Percentiles rank a stretch among this genome's conserved stretches.
Evolutionary conservation across 768 basidiomycete genomes (phyloP).

Genomic region (Vararia minispora): DNA sequence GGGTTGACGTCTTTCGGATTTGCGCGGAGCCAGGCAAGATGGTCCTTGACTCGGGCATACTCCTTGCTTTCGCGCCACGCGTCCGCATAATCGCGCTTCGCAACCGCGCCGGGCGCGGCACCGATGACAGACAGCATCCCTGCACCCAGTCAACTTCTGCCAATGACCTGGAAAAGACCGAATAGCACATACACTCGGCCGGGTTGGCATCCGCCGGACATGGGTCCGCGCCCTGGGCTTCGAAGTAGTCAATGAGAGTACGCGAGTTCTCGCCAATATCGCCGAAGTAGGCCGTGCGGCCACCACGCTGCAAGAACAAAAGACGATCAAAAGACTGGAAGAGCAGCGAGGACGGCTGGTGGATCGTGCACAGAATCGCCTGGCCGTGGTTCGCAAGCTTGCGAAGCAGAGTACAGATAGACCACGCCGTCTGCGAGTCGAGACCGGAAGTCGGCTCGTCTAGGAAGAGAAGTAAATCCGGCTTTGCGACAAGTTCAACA

Average conservation of each 20-base stretch:
- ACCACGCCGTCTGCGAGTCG: slow-evolving; percentile 66
- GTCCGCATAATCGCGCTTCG: no score
- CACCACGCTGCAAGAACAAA: slow-evolving; percentile 61
- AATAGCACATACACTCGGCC: slow-evolving; percentile 59
- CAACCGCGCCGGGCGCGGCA: no score
- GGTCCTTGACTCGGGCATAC: no score
- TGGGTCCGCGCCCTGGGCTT: slow-evolving; percentile 54
- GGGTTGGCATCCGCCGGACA: slow-evolving; percentile 77
- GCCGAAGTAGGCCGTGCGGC: slow-evolving; percentile 90
- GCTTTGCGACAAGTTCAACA: slow-evolving; percentile 84
- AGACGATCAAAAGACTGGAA: slow-evolving; percentile 81
- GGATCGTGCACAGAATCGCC: slow-evolving; percentile 85
- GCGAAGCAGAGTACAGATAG: slow-evolving; percentile 67
- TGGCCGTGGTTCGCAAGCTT: slow-evolving; percentile 82
- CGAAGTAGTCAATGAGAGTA: slow-evolving; percentile 67
- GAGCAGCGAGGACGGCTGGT: slow-evolving; percentile 76
- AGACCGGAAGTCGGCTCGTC: slow-evolving; percentile 46
- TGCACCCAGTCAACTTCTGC: no score
- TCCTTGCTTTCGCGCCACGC: no score
- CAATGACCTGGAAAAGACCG: no score
- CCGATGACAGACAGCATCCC: no score
- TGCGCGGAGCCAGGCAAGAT: no score
- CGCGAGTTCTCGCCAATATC: slow-evolving; percentile 70
- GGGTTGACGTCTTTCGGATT: no score
- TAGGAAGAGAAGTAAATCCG: slow-evolving; percentile 63